Base-by-base conservation (phyloP, 805 yeast species). In the Yarrowia sp. region DNA sequence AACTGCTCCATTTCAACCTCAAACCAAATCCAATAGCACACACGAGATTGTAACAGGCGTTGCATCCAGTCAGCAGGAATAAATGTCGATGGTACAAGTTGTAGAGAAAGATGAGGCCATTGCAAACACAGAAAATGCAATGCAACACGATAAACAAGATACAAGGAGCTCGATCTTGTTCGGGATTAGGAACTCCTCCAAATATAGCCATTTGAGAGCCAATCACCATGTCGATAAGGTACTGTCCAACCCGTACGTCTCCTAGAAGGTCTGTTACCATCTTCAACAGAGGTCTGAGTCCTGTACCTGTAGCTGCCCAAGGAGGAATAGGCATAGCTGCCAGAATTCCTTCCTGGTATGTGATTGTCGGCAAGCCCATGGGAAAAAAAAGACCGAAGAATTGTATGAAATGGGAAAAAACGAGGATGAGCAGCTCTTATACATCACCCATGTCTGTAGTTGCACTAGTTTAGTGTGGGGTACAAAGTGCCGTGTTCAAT, bases 1-100 rank as follows among this genome's bases (percentile, higher is more conserved):
- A 80, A n/a, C 76, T 71, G 14, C 84, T 80, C 92, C 92, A 88
- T 11, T 74, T 76, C 39, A 83, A 74, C 72, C 92, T 79, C 64
- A 84, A 68, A 0, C 82, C 81, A 71, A 80, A 88, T 0, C 91
- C 92, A 44, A 86, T 68, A 67, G 82, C 75, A 73, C 87, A 41
- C 10, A 41, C 61, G 11, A 41, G 38, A 8, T 39, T 39, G 47
- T 55, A 55, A n/a, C 45, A 38, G 17, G 61, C 44, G 15, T 39
- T 31, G 38, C 15, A 32, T 1, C 44, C 44, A 2, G 61, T 55
- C 28, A 55, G 11, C 14, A 39, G 17, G n/a, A 55, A 55, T 7
- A 55, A 5, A 15, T 55, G 61, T 1, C 86, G 86, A 68, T 89
- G 76, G 4, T 76, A 67, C 58, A 69, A 72, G 73, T 88, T 85